Evolutionary conservation across 1,284 basidiomycete genomes (phyloP).

Genomic region (Rhodotorula sp.): DNA sequence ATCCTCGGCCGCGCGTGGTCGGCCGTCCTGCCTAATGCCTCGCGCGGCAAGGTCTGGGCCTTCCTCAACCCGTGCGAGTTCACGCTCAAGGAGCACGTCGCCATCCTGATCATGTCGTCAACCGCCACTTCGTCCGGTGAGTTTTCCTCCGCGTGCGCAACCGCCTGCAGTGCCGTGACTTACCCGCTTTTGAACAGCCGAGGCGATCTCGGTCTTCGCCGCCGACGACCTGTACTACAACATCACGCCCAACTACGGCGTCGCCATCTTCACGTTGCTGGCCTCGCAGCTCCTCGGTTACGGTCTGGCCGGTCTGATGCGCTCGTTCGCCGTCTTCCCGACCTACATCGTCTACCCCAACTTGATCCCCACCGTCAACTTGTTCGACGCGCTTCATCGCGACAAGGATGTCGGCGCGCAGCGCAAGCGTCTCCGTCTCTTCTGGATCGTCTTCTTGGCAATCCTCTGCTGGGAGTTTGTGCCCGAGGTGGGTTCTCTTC

Average conservation of each 20-base stretch:
- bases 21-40: slow-evolving; percentile 24
- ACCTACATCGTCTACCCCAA: slow-evolving; percentile 41
- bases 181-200: slow-evolving; percentile 48
- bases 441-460: slow-evolving; percentile 43
- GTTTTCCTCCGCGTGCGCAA: too few species aligned
- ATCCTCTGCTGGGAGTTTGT: slow-evolving; percentile 47
- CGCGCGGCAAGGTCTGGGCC: slow-evolving; percentile 33
- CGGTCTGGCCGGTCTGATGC: slow-evolving; percentile 37
- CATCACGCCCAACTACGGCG: slow-evolving; percentile 57
- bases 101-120: slow-evolving; percentile 59
- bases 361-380: slow-evolving; percentile 55
- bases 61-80: slow-evolving; percentile 42
- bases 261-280: slow-evolving; percentile 38
- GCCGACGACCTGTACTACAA: slow-evolving; percentile 62
- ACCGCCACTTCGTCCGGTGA: slow-evolving; percentile 58
- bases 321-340: slow-evolving; percentile 40
- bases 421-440: slow-evolving; percentile 43
- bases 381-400: slow-evolving; percentile 60
- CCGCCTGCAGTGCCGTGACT: too few species aligned
- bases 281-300: slow-evolving; percentile 26
- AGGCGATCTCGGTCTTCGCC: slow-evolving; percentile 65
- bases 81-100: slow-evolving; percentile 43
- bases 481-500: slow-evolving; percentile 11
- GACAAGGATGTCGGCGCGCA: slow-evolving; percentile 49
- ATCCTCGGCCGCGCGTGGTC: slow-evolving; percentile 37